These are phyloP conservation scores for Pyrenula massariospora DNA, from an alignment of 495 filamentous ascomycete species.

Conservation along the genomic window DNA sequence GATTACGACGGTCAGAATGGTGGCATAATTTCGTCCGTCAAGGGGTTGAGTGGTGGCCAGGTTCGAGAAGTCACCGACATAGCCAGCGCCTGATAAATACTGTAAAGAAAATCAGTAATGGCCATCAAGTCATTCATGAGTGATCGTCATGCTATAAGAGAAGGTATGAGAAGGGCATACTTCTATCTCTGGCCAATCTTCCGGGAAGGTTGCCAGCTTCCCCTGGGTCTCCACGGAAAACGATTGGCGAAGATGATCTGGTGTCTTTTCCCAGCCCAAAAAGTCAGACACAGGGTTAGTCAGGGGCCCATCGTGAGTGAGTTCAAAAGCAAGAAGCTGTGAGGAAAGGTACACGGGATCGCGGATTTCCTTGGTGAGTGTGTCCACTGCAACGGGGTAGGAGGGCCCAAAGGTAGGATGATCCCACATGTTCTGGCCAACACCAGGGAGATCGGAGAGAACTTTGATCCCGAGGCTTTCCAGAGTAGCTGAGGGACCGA, in stretches of 20 bases:
- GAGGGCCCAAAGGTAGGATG: not conserved
- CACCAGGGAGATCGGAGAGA: conserved; percentile 30
- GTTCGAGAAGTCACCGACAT: conserved; percentile 29
- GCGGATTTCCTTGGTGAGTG: too few species aligned
- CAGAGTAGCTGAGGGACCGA: conserved; percentile 19
- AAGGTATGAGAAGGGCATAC: too few species aligned
- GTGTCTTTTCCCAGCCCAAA: conserved; percentile 11
- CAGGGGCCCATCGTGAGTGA: too few species aligned
- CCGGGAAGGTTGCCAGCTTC: conserved; percentile 27
- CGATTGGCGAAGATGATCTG: conserved; percentile 3
- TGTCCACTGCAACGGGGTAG: not conserved
- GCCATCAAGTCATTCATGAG: too few species aligned
- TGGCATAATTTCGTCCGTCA: conserved; percentile 26
- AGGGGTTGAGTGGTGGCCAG: conserved; percentile 31
- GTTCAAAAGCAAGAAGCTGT: too few species aligned
- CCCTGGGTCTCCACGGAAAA: not conserved
- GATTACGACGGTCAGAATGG: conserved; percentile 20
- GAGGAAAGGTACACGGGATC: too few species aligned
- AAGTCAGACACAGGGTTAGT: too few species aligned
- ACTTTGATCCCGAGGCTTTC: conserved; percentile 22
- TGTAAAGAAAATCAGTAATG: too few species aligned
- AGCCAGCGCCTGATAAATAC: too few species aligned
- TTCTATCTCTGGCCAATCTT: conserved; percentile 51
- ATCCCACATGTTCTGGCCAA: conserved; percentile 34
- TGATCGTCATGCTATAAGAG: too few species aligned